These are phyloP conservation scores for Umbelopsis sp. DNA, from an alignment of 371 early-diverging fungal genomes.

Conservation along the genomic window DNA sequence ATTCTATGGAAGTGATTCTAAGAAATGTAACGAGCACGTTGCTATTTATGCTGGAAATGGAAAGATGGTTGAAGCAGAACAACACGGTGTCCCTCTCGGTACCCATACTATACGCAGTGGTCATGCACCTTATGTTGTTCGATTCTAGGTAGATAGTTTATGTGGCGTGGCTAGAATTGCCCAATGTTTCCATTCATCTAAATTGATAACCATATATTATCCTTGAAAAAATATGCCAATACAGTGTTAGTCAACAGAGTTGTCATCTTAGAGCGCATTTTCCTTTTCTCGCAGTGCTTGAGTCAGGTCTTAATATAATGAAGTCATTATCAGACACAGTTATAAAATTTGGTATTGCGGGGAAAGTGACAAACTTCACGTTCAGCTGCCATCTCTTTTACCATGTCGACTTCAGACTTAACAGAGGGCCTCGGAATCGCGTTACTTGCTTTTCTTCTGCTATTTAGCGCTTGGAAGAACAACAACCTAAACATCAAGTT, in stretches of 20 bases:
- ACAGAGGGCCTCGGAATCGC: slow-evolving; percentile 4
- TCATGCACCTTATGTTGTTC: slow-evolving; percentile 6
- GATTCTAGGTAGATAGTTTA: neutral
- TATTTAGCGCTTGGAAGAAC: slow-evolving; percentile 2
- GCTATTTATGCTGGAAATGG: slow-evolving; percentile 25
- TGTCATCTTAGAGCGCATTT: too few relatives aligned
- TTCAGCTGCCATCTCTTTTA: too few relatives aligned
- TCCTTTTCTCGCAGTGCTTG: too few relatives aligned
- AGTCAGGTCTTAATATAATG: too few relatives aligned
- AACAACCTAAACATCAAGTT: neutral
- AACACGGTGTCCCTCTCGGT: slow-evolving; percentile 26
- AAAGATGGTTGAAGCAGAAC: slow-evolving; percentile 31
- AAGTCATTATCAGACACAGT: too few relatives aligned
- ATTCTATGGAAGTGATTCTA: slow-evolving; percentile 26
- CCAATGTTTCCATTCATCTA: too few relatives aligned
- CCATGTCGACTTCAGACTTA: neutral
- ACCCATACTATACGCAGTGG: slow-evolving; percentile 21
- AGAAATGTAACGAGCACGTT: slow-evolving; percentile 24
- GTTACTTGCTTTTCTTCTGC: neutral
- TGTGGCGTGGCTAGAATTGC: too few relatives aligned
- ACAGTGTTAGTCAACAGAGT: too few relatives aligned
- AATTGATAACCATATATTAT: too few relatives aligned
- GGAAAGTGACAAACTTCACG: too few relatives aligned
- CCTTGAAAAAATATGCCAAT: too few relatives aligned
- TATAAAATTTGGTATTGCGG: too few relatives aligned